Conservation (phyloP, 345 rosid species). For the Raphanus raphanistrum region DNA sequence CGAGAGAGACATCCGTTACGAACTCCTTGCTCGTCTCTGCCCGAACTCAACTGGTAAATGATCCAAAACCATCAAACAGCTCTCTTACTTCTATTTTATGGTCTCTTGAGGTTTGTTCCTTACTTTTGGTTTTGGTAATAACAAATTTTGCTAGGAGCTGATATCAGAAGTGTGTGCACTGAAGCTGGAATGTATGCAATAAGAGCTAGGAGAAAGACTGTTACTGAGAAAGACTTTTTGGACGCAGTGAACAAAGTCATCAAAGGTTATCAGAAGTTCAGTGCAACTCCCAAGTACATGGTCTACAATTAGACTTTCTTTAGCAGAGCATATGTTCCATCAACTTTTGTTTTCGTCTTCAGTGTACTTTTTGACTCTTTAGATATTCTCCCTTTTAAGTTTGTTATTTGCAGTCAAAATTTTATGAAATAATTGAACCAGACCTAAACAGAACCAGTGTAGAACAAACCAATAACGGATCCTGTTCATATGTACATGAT, state of each 20-base stretch:
- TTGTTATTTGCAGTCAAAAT: background rate
- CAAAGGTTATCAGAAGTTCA: conserved; percentile 93
- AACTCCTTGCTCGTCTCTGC: conserved; percentile 92
- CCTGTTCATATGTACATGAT: background rate
- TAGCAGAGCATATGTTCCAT: no score
- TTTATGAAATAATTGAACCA: background rate
- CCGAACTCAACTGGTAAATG: conserved; percentile 82
- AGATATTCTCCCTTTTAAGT: background rate
- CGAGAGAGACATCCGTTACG: conserved; percentile 84
- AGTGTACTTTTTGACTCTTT: background rate
- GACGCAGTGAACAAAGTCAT: conserved; percentile 98
- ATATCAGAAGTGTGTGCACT: conserved; percentile 92
- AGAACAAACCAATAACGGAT: background rate
- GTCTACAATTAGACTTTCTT: conserved; percentile 58
- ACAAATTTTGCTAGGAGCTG: conserved; percentile 63
- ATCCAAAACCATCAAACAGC: background rate
- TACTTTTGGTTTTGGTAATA: background rate
- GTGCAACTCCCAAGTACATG: conserved; percentile 95
- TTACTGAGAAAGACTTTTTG: conserved; percentile 92
- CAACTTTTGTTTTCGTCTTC: background rate
- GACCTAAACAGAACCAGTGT: background rate
- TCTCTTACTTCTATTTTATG: background rate
- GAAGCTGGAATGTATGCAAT: conserved; percentile 99
- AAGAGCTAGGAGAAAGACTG: conserved; percentile 86
- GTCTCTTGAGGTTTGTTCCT: background rate